These are phyloP conservation scores for Platanthera guangdongensis DNA, from an alignment of 106 monocot genomes.

Conservation along the genomic window DNA sequence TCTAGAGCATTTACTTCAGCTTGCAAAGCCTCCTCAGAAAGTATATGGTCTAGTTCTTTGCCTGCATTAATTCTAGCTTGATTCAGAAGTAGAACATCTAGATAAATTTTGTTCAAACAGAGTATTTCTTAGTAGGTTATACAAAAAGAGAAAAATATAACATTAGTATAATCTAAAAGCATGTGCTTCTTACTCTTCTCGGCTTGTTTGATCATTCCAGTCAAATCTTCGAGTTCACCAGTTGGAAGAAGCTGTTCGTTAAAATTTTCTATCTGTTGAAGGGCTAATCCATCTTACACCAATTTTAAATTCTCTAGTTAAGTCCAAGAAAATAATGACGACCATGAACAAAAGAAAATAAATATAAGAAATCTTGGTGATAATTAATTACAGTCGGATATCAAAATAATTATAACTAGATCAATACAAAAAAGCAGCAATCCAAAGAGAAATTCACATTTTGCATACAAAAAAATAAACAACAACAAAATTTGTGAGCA, in stretches of 20 bases:
- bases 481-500: not conserved
- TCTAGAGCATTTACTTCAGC: conserved; percentile 55
- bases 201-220: conserved; percentile 58
- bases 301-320: not conserved
- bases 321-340: conserved; percentile 8
- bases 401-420: not conserved
- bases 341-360: not conserved
- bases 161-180: conserved; percentile 1
- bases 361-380: not conserved
- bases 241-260: conserved; percentile 21
- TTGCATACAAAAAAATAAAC: not conserved
- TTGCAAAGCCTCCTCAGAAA: conserved; percentile 60
- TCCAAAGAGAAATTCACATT: not conserved
- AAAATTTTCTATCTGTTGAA: conserved; percentile 26
- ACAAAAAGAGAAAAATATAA: conserved; percentile 6
- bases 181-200: conserved; percentile 52
- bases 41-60: conserved; percentile 63
- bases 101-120: conserved; percentile 12
- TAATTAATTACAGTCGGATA: not conserved
- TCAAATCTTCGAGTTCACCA: conserved; percentile 48
- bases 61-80: conserved; percentile 59
- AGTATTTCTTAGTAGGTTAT: not conserved
- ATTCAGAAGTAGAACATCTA: conserved; percentile 88
- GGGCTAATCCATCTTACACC: not conserved
- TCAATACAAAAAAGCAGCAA: conserved; percentile 8